Conservation (phyloP, 2,329 filamentous ascomycete species). For the Trichothecium sympodiale region DNA sequence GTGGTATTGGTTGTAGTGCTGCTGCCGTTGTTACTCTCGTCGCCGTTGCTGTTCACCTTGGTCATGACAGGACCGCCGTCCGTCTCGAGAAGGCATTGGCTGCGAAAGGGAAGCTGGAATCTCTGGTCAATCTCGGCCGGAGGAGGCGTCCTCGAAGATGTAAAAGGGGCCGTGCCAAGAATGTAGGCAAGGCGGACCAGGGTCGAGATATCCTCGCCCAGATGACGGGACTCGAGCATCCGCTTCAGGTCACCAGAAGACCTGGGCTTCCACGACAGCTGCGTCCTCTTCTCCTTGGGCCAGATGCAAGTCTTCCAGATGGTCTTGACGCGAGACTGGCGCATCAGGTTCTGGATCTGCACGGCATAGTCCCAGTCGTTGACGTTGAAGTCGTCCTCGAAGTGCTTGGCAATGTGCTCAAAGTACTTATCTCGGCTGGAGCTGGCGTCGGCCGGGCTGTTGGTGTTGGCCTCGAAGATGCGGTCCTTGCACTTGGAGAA, state of each 20-base stretch:
- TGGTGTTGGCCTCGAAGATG: constrained; percentile 27
- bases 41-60: constrained; percentile 4
- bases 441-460: constrained; percentile 22
- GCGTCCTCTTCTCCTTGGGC: constrained; percentile 30
- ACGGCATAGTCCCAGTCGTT: constrained; percentile 31
- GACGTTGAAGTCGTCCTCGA: constrained; percentile 29
- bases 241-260: constrained; percentile 31
- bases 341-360: constrained; percentile 32
- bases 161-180: constrained; percentile 29
- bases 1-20: constrained; percentile 6
- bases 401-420: constrained; percentile 35
- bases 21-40: background rate
- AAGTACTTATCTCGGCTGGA: constrained; percentile 30
- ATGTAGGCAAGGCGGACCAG: constrained; percentile 32
- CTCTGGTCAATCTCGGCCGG: constrained; percentile 26
- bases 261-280: constrained; percentile 27
- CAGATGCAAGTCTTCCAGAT: constrained; percentile 34
- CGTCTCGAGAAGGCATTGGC: constrained; percentile 22
- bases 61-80: constrained; percentile 16
- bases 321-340: constrained; percentile 29
- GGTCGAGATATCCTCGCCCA: constrained; percentile 26
- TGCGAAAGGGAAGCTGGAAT: constrained; percentile 25
- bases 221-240: constrained; percentile 31
- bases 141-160: constrained; percentile 21
- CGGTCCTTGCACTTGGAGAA: constrained; percentile 30